Percentiles rank a stretch among this genome's conserved stretches.
Conservation (phyloP, 805 yeast genomes). For the Cyberlindnera euphorbiae region DNA sequence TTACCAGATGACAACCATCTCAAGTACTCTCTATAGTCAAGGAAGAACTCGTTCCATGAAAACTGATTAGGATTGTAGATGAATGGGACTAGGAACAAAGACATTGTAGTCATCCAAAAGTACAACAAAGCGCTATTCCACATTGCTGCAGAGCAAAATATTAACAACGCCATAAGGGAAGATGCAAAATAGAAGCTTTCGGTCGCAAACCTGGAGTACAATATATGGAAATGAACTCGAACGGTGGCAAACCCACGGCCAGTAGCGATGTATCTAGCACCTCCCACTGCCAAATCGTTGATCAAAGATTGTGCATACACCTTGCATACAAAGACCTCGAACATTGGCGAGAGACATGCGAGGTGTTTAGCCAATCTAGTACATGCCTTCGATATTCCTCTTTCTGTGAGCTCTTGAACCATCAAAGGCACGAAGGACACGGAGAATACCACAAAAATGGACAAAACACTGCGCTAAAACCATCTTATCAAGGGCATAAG, state of each 20-base stretch:
- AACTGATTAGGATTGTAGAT: slow-evolving; percentile 65
- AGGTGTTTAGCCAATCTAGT: slow-evolving; percentile 63
- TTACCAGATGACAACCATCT: slow-evolving; percentile 45
- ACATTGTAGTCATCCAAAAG: slow-evolving; percentile 58
- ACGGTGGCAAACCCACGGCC: slow-evolving; percentile 81
- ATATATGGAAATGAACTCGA: slow-evolving; percentile 57
- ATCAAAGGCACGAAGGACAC: slow-evolving; percentile 71
- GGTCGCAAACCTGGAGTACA: slow-evolving; percentile 65
- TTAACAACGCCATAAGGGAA: slow-evolving; percentile 43
- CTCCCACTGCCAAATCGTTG: slow-evolving; percentile 69
- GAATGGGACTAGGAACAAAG: slow-evolving; percentile 55
- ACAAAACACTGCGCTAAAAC: slow-evolving; percentile 67
- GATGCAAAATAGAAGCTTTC: slow-evolving; percentile 66
- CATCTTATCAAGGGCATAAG: slow-evolving; percentile 68
- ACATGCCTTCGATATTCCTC: slow-evolving; percentile 68
- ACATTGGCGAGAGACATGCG: slow-evolving; percentile 66
- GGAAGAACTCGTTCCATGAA: slow-evolving; percentile 56
- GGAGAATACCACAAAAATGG: slow-evolving; percentile 69
- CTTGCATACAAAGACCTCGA: slow-evolving; percentile 76
- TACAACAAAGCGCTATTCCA: slow-evolving; percentile 56
- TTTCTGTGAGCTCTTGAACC: slow-evolving; percentile 72
- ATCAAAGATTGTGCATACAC: slow-evolving; percentile 67
- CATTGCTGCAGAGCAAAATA: slow-evolving; percentile 54
- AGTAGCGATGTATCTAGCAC: slow-evolving; percentile 77
- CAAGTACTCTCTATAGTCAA: slow-evolving; percentile 50